Evolutionary conservation across 1,139 yeast species (phyloP), one percentile per base, ranked within the genome.

Genomic region (Taphrina deformans): DNA sequence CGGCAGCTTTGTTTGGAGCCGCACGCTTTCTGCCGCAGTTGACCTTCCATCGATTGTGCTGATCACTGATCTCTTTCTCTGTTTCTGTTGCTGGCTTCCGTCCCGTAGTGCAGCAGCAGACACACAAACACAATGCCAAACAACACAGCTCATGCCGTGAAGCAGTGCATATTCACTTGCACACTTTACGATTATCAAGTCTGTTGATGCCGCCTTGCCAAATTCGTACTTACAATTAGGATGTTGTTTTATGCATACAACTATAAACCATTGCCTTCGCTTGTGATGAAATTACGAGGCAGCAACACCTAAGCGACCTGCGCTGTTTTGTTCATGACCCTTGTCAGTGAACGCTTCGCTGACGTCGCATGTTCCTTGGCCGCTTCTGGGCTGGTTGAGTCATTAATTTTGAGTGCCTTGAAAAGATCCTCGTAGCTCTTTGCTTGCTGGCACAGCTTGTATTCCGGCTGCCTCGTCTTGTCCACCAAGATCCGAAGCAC

Each of bases 401-500:
- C 23, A 26, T 46, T 29, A 14, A 50, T 14, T n/a, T 31, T 40
- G 45, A 68, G 62, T 9, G 64, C 68, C 10, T 73, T 74, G 10
- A 73, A 73, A 66, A 88, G 75, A 52, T 85, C 87, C 14, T 81
- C 84, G 65, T 79, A 76, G 1, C 83, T 79, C 72, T 85, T 89
- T 50, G 85, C 78, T 69, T 80, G 81, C 44, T 87, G 80, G 58
- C 89, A 77, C 61, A 76, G 71, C 70, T 83, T 86, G 73, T 87
- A 88, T 60, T 84, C 79, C 18, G 80, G 79, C 3, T 26, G 38
- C 16, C 50, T 23, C 21, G 85, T 83, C 73, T 86, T 88, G 0
- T 96, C 96, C 0, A 97, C 96, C 2, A 90, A 79, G 77, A 89
- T 85, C 72, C 91, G 84, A 55, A 85, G 79, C 56, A 92, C 72